phyloP scores from a whole-genome alignment of 768 basidiomycete genomes.

The Podaxis carcinomalis region DNA sequence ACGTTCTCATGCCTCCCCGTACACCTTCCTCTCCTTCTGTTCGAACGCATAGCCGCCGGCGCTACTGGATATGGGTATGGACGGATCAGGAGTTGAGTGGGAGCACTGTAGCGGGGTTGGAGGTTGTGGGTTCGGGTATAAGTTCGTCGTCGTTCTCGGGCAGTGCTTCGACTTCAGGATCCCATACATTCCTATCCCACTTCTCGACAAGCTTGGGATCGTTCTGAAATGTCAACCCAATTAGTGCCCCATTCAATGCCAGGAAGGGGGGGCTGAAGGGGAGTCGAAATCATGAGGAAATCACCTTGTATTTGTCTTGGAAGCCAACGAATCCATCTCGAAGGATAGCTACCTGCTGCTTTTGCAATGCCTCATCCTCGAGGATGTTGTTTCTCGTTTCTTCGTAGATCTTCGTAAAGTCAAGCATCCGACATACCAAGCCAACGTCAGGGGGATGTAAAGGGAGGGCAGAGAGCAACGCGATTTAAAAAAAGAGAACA shows the following conservation, averaged over 20 bases:
- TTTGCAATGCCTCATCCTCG: conserved; percentile 31
- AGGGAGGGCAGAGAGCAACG: no score
- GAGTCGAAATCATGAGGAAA: background rate
- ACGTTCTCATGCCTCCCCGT: no score
- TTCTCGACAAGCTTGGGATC: conserved; percentile 73
- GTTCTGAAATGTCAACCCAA: conserved; percentile 31
- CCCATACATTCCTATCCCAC: conserved; percentile 69
- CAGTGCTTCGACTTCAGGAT: conserved; percentile 21
- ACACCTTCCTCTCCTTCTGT: background rate
- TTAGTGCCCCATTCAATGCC: background rate
- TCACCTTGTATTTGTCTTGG: conserved; percentile 64
- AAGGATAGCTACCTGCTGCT: conserved; percentile 58
- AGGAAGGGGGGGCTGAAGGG: no score
- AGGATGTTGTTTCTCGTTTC: conserved; percentile 51
- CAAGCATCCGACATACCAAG: conserved; percentile 5
- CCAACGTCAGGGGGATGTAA: no score
- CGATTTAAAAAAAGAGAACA: background rate
- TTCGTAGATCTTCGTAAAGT: conserved; percentile 52
- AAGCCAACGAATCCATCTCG: conserved; percentile 71
- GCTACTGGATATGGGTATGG: background rate
- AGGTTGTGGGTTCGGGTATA: background rate
- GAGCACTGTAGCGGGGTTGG: background rate
- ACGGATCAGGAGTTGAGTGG: background rate
- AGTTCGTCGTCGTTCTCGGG: conserved; percentile 18
- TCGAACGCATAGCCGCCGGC: background rate